Evolutionary conservation across 2,329 filamentous ascomycete species (phyloP).

Genomic region (Pezicula radicicola): DNA sequence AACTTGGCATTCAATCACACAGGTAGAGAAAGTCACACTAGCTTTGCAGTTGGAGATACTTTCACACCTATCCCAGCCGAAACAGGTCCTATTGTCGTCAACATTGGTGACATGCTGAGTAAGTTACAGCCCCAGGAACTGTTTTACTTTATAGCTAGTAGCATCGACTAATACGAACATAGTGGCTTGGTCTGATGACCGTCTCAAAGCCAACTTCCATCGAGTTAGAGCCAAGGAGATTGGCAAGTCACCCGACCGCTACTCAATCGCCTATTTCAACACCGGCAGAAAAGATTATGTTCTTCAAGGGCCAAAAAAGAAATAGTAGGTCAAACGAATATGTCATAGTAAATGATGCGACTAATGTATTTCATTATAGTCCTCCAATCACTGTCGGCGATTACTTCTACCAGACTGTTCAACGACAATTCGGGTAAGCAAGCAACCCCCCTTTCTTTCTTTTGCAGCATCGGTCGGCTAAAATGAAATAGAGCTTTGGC

Average conservation of each 20-base stretch:
- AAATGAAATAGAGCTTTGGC: too few relatives aligned
- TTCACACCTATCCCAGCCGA: slow-evolving; percentile 26
- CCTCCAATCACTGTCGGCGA: not conserved
- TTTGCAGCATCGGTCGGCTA: too few relatives aligned
- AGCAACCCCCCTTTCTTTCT: too few relatives aligned
- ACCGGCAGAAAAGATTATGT: slow-evolving; percentile 52
- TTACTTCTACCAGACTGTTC: not conserved
- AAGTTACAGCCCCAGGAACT: not conserved
- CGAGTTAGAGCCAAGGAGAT: slow-evolving; percentile 37
- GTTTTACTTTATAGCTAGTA: not conserved
- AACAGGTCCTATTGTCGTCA: slow-evolving; percentile 54
- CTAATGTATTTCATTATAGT: not conserved
- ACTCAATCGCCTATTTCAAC: slow-evolving; percentile 63
- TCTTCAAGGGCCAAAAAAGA: slow-evolving; percentile 57
- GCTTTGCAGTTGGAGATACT: slow-evolving; percentile 55
- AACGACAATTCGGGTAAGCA: not conserved
- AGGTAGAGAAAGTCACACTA: slow-evolving; percentile 55
- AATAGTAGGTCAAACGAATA: not conserved
- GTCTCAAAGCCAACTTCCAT: slow-evolving; percentile 63
- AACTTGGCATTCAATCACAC: too few relatives aligned
- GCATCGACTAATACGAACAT: not conserved
- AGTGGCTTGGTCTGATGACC: slow-evolving; percentile 61
- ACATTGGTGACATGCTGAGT: slow-evolving; percentile 59
- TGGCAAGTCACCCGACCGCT: slow-evolving; percentile 44
- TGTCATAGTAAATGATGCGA: not conserved